A percentile compares a stretch with the other conserved stretches of the same genome.
Evolutionary conservation across 2,329 filamentous ascomycete species (phyloP).

Genomic region (Aureobasidium melanogenum): DNA sequence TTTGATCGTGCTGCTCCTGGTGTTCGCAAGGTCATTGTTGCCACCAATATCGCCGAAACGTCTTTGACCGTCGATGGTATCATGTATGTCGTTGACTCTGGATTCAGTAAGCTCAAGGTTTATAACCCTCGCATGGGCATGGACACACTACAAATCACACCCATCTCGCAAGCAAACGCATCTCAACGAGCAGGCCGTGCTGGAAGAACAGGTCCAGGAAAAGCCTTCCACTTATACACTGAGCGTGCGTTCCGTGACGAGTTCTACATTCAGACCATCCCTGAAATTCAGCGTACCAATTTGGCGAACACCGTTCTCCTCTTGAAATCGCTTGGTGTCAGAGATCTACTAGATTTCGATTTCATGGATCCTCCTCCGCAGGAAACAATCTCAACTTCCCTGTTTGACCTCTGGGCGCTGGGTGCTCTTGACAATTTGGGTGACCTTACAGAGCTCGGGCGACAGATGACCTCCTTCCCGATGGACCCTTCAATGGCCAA

Average conservation of each 20-base stretch:
- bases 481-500: constrained; percentile 97
- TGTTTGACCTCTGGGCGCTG: constrained; percentile 95
- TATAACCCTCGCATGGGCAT: constrained; percentile 99
- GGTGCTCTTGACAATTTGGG: constrained; percentile 91
- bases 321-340: constrained; percentile 88
- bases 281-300: constrained; percentile 95
- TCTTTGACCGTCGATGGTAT: constrained; percentile 97
- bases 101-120: constrained; percentile 95
- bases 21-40: constrained; percentile 93
- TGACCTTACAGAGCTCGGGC: constrained; percentile 77
- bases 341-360: constrained; percentile 90
- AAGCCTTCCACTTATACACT: constrained; percentile 88
- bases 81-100: constrained; percentile 96
- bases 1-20: constrained; percentile 86
- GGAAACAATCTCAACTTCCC: constrained; percentile 92
- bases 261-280: constrained; percentile 92
- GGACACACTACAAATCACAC: constrained; percentile 96
- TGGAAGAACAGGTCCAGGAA: constrained; percentile 88
- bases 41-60: constrained; percentile 97
- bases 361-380: constrained; percentile 99
- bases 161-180: constrained; percentile 93
- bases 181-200: constrained; percentile 89
- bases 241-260: constrained; percentile 94
- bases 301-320: constrained; percentile 90
- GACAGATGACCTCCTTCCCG: constrained; percentile 92